Evolutionary conservation across 768 basidiomycete species (phyloP).

Genomic region (Cantharellus cinnabarinus): DNA sequence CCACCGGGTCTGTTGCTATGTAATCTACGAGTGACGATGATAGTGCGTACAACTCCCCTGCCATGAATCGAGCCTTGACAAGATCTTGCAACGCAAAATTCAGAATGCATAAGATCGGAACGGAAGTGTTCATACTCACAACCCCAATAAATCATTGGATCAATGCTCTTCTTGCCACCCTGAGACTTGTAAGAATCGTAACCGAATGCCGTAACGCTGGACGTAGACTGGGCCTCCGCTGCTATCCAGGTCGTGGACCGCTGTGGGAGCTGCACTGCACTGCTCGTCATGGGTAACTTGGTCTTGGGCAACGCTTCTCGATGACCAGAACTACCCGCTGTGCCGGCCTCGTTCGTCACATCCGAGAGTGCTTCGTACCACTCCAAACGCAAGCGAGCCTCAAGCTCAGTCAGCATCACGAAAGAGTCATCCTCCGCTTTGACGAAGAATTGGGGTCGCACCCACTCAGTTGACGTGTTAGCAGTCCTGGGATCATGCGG

Average conservation of each 20-base stretch:
- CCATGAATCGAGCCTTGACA: constrained; percentile 25
- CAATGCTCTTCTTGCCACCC: not conserved
- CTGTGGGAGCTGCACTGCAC: not conserved
- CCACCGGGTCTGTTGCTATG: constrained; percentile 17
- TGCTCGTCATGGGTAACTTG: not conserved
- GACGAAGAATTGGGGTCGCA: constrained; percentile 22
- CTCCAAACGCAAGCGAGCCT: constrained; percentile 19
- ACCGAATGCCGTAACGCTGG: not conserved
- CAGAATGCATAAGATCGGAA: not conserved
- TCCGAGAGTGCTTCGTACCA: constrained; percentile 6
- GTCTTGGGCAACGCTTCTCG: not conserved
- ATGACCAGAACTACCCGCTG: not conserved
- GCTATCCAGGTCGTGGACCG: not conserved
- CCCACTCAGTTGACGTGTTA: constrained; percentile 10
- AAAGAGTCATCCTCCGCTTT: constrained; percentile 29
- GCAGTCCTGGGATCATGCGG: constrained; percentile 6
- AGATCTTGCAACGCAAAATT: constrained; percentile 13
- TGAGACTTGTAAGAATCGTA: not conserved
- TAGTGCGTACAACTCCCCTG: constrained; percentile 25
- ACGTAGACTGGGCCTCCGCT: not conserved
- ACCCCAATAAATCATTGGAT: constrained; percentile 16
- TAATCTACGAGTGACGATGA: constrained; percentile 23
- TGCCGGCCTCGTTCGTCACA: not conserved
- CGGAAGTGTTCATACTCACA: constrained; percentile 11
- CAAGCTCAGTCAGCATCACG: constrained; percentile 24